Percentiles rank a stretch among this genome's conserved stretches.
Evolutionary conservation across 140 eudicot genomes (phyloP).

Genomic region (Stevia rebaudiana): DNA sequence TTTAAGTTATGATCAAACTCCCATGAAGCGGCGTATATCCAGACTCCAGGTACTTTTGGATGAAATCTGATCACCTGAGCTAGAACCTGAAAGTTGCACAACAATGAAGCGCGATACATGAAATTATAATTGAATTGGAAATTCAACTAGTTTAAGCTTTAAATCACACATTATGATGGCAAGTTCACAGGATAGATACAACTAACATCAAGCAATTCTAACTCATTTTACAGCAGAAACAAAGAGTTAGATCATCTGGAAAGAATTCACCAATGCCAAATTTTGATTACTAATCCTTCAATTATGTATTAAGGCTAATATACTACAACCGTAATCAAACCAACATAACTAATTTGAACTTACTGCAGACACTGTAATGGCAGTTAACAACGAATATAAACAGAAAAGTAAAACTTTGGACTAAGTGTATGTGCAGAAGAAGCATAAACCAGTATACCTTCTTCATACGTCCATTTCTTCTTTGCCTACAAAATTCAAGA

Average conservation of each 20-base stretch:
- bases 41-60: conserved; percentile 85
- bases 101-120: background rate
- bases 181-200: background rate
- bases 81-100: conserved; percentile 47
- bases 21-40: conserved; percentile 98
- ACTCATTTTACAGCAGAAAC: background rate
- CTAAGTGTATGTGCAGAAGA: too few relatives aligned
- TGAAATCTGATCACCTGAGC: conserved; percentile 87
- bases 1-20: conserved; percentile 76
- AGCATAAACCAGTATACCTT: conserved; percentile 39
- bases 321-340: conserved; percentile 5
- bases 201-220: background rate
- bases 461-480: conserved; percentile 62
- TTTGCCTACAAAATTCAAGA: conserved; percentile 65
- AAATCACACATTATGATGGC: background rate
- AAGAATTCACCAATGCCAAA: background rate
- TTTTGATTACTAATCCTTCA: background rate
- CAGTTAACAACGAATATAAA: background rate
- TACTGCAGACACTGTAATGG: background rate
- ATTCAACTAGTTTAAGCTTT: background rate
- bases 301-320: background rate
- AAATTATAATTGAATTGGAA: background rate
- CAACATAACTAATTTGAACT: background rate
- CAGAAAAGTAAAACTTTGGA: background rate
- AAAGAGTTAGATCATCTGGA: background rate